Evolutionary conservation across 202 grass and related monocot genomes (phyloP), one percentile per base, ranked within the genome.

Genomic region (Setaria italica): DNA sequence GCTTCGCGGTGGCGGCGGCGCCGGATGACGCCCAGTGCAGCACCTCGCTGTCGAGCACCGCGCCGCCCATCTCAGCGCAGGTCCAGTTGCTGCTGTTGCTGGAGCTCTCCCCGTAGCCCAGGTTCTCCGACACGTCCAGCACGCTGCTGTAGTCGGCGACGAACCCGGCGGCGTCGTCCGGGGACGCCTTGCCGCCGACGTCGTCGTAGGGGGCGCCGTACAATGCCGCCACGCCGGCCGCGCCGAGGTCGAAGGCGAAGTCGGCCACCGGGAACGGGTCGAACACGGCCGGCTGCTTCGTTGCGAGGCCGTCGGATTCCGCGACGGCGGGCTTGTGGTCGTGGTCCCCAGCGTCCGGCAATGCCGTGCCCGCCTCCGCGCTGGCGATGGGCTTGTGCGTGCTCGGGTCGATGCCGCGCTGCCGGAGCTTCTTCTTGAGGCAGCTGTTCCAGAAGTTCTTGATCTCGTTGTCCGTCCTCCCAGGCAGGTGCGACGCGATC

Each of bases 371-470:
- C 0, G 39, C 59, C 5, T 59, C 55, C 0, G 29, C 49, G 54
- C 6, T 32, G 3, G 49, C 32, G 80, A 95, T 32, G 4, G 88
- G 91, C 56, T 90, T 94, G 95, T 98, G 95, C 39, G 91, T 98
- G 82, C 47, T 68, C 1, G 95, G 93, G 72, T 95, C 95, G 65
- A 98, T 89, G 70, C 95, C 93, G 0, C 86, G 90, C 79, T 84
- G 84, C 30, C 92, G 85, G 47, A 98, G 95, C 91, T 95, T 98
- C 88, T 98, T 98, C 91, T 98, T 98, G 25, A 98, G 85, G 78
- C 89, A 85, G 50, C 92, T 95, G 56, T 98, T 98, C 95, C 95
- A 98, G 72, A 90, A 98, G 91, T 98, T 98, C 87, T 98, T 98
- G 70, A 98, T 98, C 85, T 98, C 95, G 83, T 97, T 97, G 60